Evolutionary conservation across 495 filamentous ascomycete genomes (phyloP).

Genomic region (Bryoglossum gracile): DNA sequence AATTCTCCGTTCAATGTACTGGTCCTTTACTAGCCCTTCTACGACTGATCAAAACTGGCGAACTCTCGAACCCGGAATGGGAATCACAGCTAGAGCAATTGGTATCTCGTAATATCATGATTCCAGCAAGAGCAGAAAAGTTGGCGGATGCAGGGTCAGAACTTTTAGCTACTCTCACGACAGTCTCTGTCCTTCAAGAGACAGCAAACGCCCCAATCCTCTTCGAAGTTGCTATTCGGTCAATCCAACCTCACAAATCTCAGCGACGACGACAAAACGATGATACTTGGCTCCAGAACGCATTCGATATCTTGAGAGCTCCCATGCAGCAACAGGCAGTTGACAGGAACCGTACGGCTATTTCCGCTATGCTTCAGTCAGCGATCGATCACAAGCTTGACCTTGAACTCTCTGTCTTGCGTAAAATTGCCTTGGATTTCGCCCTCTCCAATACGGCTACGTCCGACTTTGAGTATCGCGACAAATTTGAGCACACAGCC

Average conservation of each 20-base stretch:
- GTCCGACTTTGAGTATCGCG: too few relatives aligned
- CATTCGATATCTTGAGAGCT: conserved; percentile 48
- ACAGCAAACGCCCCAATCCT: conserved; percentile 33
- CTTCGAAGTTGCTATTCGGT: conserved; percentile 52
- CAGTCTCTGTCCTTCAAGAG: conserved; percentile 29
- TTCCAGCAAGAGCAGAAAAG: conserved; percentile 49
- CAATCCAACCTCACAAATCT: conserved; percentile 46
- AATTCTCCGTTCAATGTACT: conserved; percentile 20
- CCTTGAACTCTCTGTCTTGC: conserved; percentile 30
- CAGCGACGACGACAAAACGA: conserved; percentile 47
- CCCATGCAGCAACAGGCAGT: conserved; percentile 18
- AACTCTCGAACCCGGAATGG: conserved; percentile 27
- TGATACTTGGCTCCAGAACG: conserved; percentile 56
- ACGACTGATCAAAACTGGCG: neutral
- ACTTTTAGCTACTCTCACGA: conserved; percentile 40
- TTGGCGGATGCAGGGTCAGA: conserved; percentile 11
- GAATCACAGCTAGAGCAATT: conserved; percentile 48
- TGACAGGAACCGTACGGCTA: conserved; percentile 17
- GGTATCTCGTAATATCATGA: conserved; percentile 61
- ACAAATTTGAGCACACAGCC: too few relatives aligned
- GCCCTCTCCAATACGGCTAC: conserved; percentile 25
- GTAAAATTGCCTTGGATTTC: conserved; percentile 33
- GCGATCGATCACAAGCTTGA: conserved; percentile 31
- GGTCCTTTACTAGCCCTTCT: conserved; percentile 16
- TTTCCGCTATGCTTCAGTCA: conserved; percentile 34